Evolutionary conservation across 805 yeast genomes (phyloP).

Genomic region (Pichia phayaonensis): DNA sequence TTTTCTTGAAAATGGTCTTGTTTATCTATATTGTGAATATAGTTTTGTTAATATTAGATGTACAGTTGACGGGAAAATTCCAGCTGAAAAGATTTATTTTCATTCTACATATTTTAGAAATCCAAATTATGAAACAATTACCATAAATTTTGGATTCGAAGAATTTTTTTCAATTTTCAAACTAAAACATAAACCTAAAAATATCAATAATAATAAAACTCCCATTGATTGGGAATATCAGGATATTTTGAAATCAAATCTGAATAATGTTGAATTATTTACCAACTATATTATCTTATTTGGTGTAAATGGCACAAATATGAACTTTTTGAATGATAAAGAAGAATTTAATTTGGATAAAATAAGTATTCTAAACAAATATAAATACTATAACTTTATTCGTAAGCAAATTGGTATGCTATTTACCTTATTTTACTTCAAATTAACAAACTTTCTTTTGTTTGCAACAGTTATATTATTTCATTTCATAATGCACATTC

Average conservation of each 20-base stretch:
- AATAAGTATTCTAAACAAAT: not conserved
- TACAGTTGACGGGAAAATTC: conserved; percentile 22
- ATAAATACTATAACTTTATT: conserved; percentile 13
- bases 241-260: not conserved
- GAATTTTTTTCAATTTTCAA: not conserved
- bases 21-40: conserved; percentile 19
- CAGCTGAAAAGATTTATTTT: conserved; percentile 20
- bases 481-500: conserved; percentile 15
- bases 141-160: conserved; percentile 5
- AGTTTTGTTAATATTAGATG: conserved; percentile 20
- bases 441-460: conserved; percentile 17
- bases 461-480: conserved; percentile 14
- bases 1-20: conserved; percentile 23
- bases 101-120: conserved; percentile 19
- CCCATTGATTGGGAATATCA: not conserved
- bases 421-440: conserved; percentile 15
- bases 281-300: conserved; percentile 12
- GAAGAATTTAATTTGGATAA: not conserved
- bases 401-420: conserved; percentile 12
- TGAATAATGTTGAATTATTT: conserved; percentile 6
- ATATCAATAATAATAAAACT: not conserved
- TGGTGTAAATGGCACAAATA: conserved; percentile 12
- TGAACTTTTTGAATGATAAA: not conserved
- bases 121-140: conserved; percentile 17
- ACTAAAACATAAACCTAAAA: not conserved